These are phyloP conservation scores for Aphanomyces cochlioides DNA, from an alignment of 352 stramenopile species.

Conservation along the genomic window DNA sequence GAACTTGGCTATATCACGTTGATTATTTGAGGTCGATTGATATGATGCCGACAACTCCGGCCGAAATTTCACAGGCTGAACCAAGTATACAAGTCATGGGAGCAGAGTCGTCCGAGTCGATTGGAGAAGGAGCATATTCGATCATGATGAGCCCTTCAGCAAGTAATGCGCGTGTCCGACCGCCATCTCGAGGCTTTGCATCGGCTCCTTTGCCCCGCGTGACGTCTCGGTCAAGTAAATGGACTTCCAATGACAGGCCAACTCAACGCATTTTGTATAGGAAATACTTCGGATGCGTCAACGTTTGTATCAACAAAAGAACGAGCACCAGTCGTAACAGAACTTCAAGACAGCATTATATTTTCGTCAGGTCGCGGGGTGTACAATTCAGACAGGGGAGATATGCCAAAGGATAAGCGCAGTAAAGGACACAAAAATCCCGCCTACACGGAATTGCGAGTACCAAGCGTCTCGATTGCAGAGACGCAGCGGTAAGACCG, in stretches of 20 bases:
- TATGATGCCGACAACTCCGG: too few species aligned
- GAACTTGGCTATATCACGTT: too few species aligned
- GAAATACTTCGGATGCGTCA: not conserved
- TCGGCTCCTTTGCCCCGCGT: not conserved
- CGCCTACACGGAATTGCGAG: not conserved
- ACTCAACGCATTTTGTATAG: not conserved
- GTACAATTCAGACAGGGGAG: not conserved
- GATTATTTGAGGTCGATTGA: too few species aligned
- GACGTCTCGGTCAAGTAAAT: not conserved
- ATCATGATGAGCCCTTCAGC: conserved; percentile 6
- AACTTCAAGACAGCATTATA: conserved; percentile 7
- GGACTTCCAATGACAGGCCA: not conserved
- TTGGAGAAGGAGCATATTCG: not conserved
- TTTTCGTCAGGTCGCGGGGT: not conserved
- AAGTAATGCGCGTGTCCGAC: not conserved
- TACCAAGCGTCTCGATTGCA: not conserved
- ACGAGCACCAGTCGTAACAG: not conserved
- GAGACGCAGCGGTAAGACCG: not conserved
- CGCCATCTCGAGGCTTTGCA: not conserved
- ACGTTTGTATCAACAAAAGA: conserved; percentile 3
- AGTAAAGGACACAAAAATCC: not conserved
- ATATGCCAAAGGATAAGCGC: not conserved
- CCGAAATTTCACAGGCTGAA: too few species aligned
- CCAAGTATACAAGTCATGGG: too few species aligned
- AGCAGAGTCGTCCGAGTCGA: too few species aligned